A percentile compares a stretch with the other conserved stretches of the same genome.
These are phyloP conservation scores for Cryptococcus sp. DNA, from an alignment of 1,284 basidiomycete genomes.

Conservation along the genomic window DNA sequence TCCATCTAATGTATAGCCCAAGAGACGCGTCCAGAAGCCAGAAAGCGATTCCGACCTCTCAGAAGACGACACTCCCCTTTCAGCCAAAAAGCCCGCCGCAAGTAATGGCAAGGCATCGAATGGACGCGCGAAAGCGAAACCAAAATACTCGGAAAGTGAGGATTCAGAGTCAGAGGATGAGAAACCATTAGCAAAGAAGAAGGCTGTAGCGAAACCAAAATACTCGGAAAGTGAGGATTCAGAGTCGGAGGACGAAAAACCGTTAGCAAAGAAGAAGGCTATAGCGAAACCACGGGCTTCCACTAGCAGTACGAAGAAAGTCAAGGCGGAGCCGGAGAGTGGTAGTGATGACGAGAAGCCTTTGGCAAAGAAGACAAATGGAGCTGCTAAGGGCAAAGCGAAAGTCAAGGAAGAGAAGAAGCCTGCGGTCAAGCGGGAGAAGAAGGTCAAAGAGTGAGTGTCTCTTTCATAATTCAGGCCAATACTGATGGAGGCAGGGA, in stretches of 20 bases:
- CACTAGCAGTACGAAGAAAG: slow-evolving; percentile 18
- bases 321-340: slow-evolving; percentile 59
- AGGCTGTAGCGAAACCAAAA: slow-evolving; percentile 48
- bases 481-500: slow-evolving; percentile 12
- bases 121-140: not conserved
- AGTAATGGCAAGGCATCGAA: not conserved
- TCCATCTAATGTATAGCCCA: slow-evolving; percentile 22
- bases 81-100: slow-evolving; percentile 4
- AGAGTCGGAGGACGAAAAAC: slow-evolving; percentile 59
- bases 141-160: not conserved
- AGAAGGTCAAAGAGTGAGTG: slow-evolving; percentile 46
- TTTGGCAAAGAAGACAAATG: slow-evolving; percentile 49
- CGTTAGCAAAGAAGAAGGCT: slow-evolving; percentile 53
- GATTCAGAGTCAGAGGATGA: slow-evolving; percentile 55
- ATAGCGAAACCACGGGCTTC: slow-evolving; percentile 12
- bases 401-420: slow-evolving; percentile 56
- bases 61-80: slow-evolving; percentile 37
- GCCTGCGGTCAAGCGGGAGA: slow-evolving; percentile 54
- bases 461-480: not conserved
- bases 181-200: slow-evolving; percentile 54
- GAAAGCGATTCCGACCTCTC: slow-evolving; percentile 27
- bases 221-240: slow-evolving; percentile 16
- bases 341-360: slow-evolving; percentile 40
- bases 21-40: not conserved
- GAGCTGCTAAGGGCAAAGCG: slow-evolving; percentile 52